phyloP scores from a whole-genome alignment of 257 asterid genomes.

The Przewalskia tangutica region DNA sequence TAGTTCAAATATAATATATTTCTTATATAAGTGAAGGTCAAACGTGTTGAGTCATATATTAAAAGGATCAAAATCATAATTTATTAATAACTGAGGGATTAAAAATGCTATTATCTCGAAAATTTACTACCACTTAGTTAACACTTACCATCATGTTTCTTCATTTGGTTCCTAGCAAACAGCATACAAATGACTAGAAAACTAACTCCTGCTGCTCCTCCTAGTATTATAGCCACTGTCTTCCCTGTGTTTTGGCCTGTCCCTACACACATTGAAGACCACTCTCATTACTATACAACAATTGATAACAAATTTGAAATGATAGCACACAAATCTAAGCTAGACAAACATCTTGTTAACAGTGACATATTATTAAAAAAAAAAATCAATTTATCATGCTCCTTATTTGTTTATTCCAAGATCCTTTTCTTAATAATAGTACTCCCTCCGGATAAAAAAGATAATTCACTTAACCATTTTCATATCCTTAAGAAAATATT shows the following conservation, averaged over 20 bases:
- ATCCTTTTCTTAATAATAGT: background rate
- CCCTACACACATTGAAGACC: slow-evolving; percentile 40
- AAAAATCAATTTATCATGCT: slow-evolving; percentile 9
- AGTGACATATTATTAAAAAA: slow-evolving; percentile 17
- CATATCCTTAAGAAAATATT: no score
- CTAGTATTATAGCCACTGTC: slow-evolving; percentile 90
- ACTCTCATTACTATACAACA: slow-evolving; percentile 18
- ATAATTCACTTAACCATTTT: no score
- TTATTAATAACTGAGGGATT: background rate
- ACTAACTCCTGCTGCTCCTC: slow-evolving; percentile 99
- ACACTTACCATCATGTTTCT: slow-evolving; percentile 80
- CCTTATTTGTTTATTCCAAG: slow-evolving; percentile 9
- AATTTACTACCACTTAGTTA: background rate
- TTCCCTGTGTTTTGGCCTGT: slow-evolving; percentile 76
- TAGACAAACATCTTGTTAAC: slow-evolving; percentile 48
- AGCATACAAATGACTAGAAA: slow-evolving; percentile 71
- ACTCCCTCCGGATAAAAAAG: no score
- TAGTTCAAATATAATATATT: background rate
- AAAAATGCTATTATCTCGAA: background rate
- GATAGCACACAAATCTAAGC: slow-evolving; percentile 38
- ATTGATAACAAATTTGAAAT: slow-evolving; percentile 18
- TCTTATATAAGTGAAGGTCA: background rate
- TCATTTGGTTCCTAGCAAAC: slow-evolving; percentile 63
- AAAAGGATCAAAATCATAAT: background rate
- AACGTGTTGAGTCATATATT: background rate